Base-by-base conservation (phyloP, 495 filamentous ascomycete species). In the Pseudomonodictys pantanalensis region DNA sequence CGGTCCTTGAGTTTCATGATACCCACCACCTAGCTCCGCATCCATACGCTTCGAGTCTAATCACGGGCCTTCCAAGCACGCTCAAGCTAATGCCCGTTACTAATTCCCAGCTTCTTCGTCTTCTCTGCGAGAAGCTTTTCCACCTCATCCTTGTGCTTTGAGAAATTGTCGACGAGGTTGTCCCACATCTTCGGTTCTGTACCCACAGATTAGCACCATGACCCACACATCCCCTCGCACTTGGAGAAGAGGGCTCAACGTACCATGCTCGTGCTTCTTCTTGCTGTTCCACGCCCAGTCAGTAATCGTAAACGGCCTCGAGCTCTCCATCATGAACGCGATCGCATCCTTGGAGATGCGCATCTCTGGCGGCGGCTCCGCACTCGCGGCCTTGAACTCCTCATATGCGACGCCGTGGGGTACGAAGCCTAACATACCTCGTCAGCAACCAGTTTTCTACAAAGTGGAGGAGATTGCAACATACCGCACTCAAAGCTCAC, bases 301-400 rank as follows among this genome's bases (percentile, higher is more conserved):
- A 0, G 78, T 78, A 42, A 81, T 78, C 0, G 77, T 79, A 61
- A 80, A 81, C 1, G 75, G 74, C 9, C 77, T 68, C 20, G 70
- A 71, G 38, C 75, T 80, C 69, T 85, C 82, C 55, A 84, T 82
- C 79, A 92, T 91, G 60, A 79, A 77, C 5, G 78, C 79, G 18
- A 83, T 72, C 0, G 76, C 74, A 1, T 73, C 78, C 56, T 77
- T 57, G 7, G 75, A 78, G 59, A 81, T 81, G 20, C 73, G 72
- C 75, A 74, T 77, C 25, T 69, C 74, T 0, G 77, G 77, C 2
- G 75, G 76, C 3, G 59, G 39, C 20, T 61, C 59, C 8, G 74
- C 74, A 29, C 83, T 80, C 8, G 81, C 82, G 2, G 79, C 79
- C 32, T 84, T 84, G 55, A 83, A 86, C 72, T 87, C 81, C 44